Evolutionary conservation across 176 grass and related monocot genomes (phyloP), one percentile per base, ranked within the genome.

Genomic region (Zoysia pacifica): DNA sequence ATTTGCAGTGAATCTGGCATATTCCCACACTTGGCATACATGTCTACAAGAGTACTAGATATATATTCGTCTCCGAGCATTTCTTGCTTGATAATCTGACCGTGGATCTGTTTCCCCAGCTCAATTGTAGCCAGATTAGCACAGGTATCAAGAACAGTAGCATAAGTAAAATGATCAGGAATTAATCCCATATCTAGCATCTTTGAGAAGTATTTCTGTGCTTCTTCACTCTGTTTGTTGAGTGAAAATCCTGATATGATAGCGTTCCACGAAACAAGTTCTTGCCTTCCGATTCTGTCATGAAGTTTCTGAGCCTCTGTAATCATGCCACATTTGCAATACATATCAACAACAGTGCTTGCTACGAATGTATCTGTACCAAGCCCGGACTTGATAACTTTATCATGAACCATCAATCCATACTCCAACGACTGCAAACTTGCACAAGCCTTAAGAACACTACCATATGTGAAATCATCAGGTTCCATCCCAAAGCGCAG

Each of bases 381-480:
- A 86, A 97, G 76, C 53, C 89, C 87, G 39, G 94, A 97, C 73
- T 97, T 94, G 67, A 97, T 94, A 59, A 92, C 64, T 69, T 92
- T 94, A 81, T 79, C 80, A 84, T 97, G 91, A 80, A 97, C 73
- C 68, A 83, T 85, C 75, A 87, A 65, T 42, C 94, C 91, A 72
- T 87, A 84, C 76, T 90, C 87, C 70, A 90, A 90, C 79, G 91
- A 97, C 55, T 80, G 81, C 72, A 97, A 86, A 74, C 85, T 77
- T 36, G 85, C 85, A 92, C 91, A 94, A 78, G 85, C 91, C 80
- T 94, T 94, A 77, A 97, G 80, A 63, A 94, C 91, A 81, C 94
- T 97, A 48, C 89, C 94, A 77, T 91, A 94, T 41, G 89, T 92
- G 68, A 92, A 97, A 79, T 94, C 87, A 94, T 97, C 80, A 37